These are phyloP conservation scores for Fusarium nematophilum DNA, from an alignment of 2,329 filamentous ascomycete species.

Conservation along the genomic window DNA sequence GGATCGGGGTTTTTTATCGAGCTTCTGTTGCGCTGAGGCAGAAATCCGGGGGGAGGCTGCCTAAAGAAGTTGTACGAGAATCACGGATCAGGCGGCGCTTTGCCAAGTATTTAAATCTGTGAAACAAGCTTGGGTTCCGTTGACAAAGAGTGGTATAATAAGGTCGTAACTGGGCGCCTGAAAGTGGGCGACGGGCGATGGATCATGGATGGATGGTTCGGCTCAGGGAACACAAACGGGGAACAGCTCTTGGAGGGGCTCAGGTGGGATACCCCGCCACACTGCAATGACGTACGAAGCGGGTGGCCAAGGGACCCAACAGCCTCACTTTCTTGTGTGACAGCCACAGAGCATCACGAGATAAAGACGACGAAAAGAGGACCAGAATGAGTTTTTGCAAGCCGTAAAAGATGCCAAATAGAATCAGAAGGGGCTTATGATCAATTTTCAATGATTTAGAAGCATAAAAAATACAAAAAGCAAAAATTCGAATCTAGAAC, in stretches of 20 bases:
- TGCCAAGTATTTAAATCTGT: constrained; percentile 9
- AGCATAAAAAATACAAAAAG: constrained; percentile 37
- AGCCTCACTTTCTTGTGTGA: constrained; percentile 9
- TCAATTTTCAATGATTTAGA: no score
- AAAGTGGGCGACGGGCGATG: constrained; percentile 31
- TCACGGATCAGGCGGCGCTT: constrained; percentile 5
- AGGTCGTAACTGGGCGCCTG: constrained; percentile 28
- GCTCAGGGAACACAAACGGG: constrained; percentile 1
- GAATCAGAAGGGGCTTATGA: rapidly evolving
- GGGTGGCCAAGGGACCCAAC: constrained; percentile 11
- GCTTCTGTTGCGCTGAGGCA: constrained; percentile 3
- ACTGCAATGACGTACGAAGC: constrained; percentile 33
- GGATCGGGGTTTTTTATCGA: background rate
- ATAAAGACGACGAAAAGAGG: background rate
- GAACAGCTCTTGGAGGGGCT: constrained; percentile 35
- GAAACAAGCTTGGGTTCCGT: constrained; percentile 13
- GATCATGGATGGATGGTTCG: constrained; percentile 33
- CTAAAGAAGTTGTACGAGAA: constrained; percentile 5
- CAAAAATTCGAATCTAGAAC: constrained; percentile 55
- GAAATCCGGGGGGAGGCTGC: background rate
- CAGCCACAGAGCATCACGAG: background rate
- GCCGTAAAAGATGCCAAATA: background rate
- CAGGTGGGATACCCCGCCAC: constrained; percentile 24
- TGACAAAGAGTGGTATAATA: constrained; percentile 18
- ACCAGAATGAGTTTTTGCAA: background rate